Evolutionary conservation across 2,329 filamentous ascomycete species (phyloP).

Genomic region (Curvularia sp.): DNA sequence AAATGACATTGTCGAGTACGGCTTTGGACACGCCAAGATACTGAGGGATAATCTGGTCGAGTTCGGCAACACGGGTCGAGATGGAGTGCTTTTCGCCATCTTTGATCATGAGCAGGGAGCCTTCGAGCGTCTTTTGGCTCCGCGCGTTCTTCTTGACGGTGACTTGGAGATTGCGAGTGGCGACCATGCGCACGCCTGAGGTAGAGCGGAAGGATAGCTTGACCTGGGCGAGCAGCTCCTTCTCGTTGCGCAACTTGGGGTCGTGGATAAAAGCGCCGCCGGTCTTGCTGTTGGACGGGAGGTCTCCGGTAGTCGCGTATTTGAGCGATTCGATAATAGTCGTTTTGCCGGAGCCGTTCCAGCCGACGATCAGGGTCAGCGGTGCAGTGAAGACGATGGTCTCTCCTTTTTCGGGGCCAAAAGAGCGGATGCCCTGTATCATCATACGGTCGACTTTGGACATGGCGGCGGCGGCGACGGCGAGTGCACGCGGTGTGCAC

Average conservation of each 20-base stretch:
- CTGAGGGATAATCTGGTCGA: slow-evolving; percentile 83
- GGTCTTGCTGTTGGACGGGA: slow-evolving; percentile 86
- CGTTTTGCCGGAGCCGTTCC: slow-evolving; percentile 97
- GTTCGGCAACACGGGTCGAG: slow-evolving; percentile 80
- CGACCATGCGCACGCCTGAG: slow-evolving; percentile 79
- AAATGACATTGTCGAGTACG: slow-evolving; percentile 92
- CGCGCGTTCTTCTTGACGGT: slow-evolving; percentile 82
- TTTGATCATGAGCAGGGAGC: slow-evolving; percentile 75
- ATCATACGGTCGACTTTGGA: slow-evolving; percentile 87
- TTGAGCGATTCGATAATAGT: slow-evolving; percentile 99
- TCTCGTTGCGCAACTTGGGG: slow-evolving; percentile 88
- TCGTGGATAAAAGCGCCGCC: slow-evolving; percentile 96
- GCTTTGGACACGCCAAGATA: slow-evolving; percentile 89
- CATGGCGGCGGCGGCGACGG: slow-evolving; percentile 16
- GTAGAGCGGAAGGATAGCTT: slow-evolving; percentile 86
- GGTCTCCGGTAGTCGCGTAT: slow-evolving; percentile 93
- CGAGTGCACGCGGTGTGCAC: background rate
- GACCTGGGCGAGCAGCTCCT: slow-evolving; percentile 88
- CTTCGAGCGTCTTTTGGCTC: slow-evolving; percentile 84
- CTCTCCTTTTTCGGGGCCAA: slow-evolving; percentile 76
- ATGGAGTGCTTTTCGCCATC: slow-evolving; percentile 80
- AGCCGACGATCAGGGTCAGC: slow-evolving; percentile 93
- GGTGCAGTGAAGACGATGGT: slow-evolving; percentile 88
- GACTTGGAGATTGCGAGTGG: slow-evolving; percentile 83
- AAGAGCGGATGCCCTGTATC: slow-evolving; percentile 85